A percentile compares a stretch with the other conserved stretches of the same genome.
phyloP scores from a whole-genome alignment of 225 moss, liverwort and hornwort species.

The Antitrichia curtipendula region DNA sequence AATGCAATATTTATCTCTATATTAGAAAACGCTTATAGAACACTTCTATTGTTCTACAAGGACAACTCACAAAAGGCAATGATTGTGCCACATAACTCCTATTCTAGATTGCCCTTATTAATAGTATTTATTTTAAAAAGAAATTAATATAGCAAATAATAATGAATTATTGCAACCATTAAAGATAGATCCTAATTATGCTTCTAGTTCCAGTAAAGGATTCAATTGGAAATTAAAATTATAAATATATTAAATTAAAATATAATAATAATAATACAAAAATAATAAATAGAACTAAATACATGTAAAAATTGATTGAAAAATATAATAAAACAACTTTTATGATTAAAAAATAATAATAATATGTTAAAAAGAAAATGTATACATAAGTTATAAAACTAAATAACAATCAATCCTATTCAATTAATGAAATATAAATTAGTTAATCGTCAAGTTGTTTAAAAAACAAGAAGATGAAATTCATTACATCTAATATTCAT shows the following conservation, averaged over 20 bases:
- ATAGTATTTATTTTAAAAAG: neutral
- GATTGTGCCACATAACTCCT: neutral
- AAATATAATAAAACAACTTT: accelerated
- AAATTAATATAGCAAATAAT: neutral
- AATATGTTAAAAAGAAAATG: neutral
- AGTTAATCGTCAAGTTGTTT: neutral
- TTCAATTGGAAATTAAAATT: too few species aligned
- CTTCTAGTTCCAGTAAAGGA: neutral
- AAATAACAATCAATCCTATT: neutral
- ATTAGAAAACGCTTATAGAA: neutral
- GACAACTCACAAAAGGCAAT: accelerated
- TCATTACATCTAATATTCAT: neutral
- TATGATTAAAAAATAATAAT: neutral
- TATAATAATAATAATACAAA: neutral
- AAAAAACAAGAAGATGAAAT: neutral
- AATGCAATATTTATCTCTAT: neutral
- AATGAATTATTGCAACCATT: neutral
- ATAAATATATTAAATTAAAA: too few species aligned
- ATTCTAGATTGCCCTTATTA: neutral
- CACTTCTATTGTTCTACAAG: accelerated
- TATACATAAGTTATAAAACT: neutral
- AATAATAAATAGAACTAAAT: neutral
- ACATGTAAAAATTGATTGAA: neutral
- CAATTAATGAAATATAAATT: neutral
- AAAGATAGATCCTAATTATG: neutral